Conservation (phyloP, 2,329 filamentous ascomycete genomes). For the Graphium sp. region DNA sequence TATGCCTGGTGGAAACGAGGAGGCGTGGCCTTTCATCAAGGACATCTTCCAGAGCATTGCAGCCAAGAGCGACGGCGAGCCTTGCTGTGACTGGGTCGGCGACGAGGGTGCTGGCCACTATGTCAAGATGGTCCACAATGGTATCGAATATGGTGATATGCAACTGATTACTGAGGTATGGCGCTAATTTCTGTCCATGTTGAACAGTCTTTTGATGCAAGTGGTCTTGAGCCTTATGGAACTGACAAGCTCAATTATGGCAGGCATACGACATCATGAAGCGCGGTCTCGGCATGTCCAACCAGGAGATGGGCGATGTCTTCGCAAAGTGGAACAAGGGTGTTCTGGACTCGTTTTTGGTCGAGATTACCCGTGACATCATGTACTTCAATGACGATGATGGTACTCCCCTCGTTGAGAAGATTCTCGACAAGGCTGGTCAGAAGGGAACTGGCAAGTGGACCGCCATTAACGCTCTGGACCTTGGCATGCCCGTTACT, state of each 20-base stretch:
- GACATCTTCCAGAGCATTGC: slow-evolving; percentile 96
- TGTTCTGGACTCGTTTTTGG: slow-evolving; percentile 96
- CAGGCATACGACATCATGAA: slow-evolving; percentile 99
- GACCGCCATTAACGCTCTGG: slow-evolving; percentile 97
- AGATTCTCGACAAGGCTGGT: slow-evolving; percentile 95
- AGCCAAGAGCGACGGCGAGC: slow-evolving; percentile 91
- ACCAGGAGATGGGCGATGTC: slow-evolving; percentile 93
- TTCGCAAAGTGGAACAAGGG: slow-evolving; percentile 97
- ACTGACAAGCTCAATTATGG: not conserved
- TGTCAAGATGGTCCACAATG: slow-evolving; percentile 99
- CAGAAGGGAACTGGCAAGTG: slow-evolving; percentile 99
- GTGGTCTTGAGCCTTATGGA: not conserved
- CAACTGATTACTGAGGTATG: slow-evolving; percentile 96
- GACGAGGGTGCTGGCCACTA: slow-evolving; percentile 99
- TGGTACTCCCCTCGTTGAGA: slow-evolving; percentile 80
- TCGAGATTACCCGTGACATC: slow-evolving; percentile 97
- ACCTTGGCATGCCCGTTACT: slow-evolving; percentile 96
- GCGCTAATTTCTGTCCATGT: not conserved
- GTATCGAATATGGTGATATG: slow-evolving; percentile 99
- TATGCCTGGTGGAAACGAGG: slow-evolving; percentile 98
- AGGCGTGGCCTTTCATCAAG: slow-evolving; percentile 96
- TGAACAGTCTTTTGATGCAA: slow-evolving; percentile 8
- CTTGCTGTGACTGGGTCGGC: slow-evolving; percentile 99
- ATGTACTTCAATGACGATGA: slow-evolving; percentile 98
- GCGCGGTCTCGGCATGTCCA: slow-evolving; percentile 74